Percentiles rank a stretch among this genome's conserved stretches.
Conservation (phyloP, 2,329 filamentous ascomycete species). For the Emmonsiellopsis sp. region DNA sequence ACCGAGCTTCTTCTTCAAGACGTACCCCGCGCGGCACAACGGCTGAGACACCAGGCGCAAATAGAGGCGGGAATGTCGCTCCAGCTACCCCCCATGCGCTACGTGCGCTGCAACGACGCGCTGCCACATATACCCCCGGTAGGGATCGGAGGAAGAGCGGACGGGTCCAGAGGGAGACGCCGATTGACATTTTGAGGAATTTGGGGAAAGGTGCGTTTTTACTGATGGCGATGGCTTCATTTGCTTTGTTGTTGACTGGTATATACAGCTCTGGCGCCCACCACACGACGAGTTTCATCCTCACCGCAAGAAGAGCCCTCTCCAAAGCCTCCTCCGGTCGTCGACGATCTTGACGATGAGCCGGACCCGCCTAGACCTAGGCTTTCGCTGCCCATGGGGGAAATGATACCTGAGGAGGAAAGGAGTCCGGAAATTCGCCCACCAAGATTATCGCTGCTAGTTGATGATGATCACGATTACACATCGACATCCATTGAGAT, state of each 20-base stretch:
- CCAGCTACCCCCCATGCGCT: constrained; percentile 49
- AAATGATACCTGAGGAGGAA: constrained; percentile 33
- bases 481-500: constrained; percentile 34
- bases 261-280: constrained; percentile 39
- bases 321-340: constrained; percentile 18
- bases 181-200: constrained; percentile 45
- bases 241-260: background rate
- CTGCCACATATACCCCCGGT: constrained; percentile 39
- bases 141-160: constrained; percentile 43
- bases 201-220: constrained; percentile 40
- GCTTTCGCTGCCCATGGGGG: constrained; percentile 39
- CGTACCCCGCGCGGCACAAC: constrained; percentile 22
- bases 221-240: too few relatives aligned
- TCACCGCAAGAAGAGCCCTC: constrained; percentile 31
- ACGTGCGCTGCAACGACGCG: constrained; percentile 45
- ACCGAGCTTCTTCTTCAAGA: constrained; percentile 25
- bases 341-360: constrained; percentile 41
- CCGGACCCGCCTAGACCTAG: constrained; percentile 35
- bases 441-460: constrained; percentile 30
- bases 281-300: constrained; percentile 37
- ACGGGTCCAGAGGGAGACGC: constrained; percentile 44
- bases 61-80: constrained; percentile 20
- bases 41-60: background rate
- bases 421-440: constrained; percentile 26
- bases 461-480: constrained; percentile 41